These are phyloP conservation scores for Globisporangium nodosum DNA, from an alignment of 352 stramenopile genomes.

Conservation along the genomic window DNA sequence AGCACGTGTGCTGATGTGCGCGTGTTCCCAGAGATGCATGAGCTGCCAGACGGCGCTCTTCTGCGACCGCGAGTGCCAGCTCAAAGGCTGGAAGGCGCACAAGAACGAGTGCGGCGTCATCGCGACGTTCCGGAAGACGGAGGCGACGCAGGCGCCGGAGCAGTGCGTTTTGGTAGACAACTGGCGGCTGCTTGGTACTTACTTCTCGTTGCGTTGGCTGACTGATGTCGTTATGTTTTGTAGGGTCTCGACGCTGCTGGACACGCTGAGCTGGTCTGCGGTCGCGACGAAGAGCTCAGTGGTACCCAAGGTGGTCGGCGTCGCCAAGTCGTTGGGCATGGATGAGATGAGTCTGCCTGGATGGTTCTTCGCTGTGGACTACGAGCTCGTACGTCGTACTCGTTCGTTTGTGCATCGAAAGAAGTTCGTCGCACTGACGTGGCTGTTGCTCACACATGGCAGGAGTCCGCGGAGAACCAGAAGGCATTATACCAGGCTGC, in stretches of 20 bases:
- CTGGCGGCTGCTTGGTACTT: background rate
- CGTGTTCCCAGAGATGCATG: conserved; percentile 36
- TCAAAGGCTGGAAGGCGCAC: conserved; percentile 47
- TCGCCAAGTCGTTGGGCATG: conserved; percentile 56
- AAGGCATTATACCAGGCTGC: conserved; percentile 41
- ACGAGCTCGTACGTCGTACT: conserved; percentile 30
- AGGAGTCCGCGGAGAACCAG: conserved; percentile 41
- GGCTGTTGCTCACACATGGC: background rate
- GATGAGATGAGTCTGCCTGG: conserved; percentile 30
- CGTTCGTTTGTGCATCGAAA: background rate
- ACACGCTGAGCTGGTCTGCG: conserved; percentile 30
- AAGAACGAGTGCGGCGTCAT: conserved; percentile 62
- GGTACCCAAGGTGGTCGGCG: conserved; percentile 31
- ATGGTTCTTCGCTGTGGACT: conserved; percentile 65
- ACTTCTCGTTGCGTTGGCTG: background rate
- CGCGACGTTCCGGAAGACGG: conserved; percentile 35
- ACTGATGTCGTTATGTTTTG: background rate
- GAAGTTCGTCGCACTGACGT: background rate
- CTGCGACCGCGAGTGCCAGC: conserved; percentile 55
- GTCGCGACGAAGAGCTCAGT: conserved; percentile 31
- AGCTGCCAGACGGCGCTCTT: conserved; percentile 60
- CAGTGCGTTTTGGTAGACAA: background rate
- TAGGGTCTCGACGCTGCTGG: conserved; percentile 35
- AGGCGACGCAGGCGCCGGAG: background rate
- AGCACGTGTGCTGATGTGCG: background rate